Percentiles rank a stretch among this genome's conserved stretches.
Conservation (phyloP, 2,329 filamentous ascomycete species). For the Lomentospora prolificans region DNA sequence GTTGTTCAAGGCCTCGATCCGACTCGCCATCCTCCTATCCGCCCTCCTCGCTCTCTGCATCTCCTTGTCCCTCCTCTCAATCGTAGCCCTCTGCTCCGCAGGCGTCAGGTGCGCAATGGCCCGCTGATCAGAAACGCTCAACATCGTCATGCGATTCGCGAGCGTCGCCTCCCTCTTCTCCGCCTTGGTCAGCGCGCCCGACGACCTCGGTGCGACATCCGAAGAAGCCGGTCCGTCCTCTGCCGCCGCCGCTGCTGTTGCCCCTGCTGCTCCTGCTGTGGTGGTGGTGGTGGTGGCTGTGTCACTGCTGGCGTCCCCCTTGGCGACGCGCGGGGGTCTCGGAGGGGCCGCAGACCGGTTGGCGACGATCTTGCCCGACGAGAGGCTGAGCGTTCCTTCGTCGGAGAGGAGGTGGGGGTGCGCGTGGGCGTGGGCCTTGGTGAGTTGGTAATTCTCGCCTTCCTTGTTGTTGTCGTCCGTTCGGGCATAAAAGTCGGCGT, state of each 20-base stretch:
- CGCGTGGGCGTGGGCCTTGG: not conserved
- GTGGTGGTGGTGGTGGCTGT: not conserved
- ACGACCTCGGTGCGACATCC: not conserved
- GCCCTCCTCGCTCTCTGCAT: not conserved
- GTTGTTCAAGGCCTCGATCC: not conserved
- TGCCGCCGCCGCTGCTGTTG: too few species aligned
- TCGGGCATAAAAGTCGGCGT: conserved; percentile 29
- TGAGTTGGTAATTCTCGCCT: not conserved
- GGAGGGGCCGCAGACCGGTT: not conserved
- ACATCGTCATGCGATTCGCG: not conserved
- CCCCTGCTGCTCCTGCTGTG: not conserved
- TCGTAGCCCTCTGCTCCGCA: not conserved
- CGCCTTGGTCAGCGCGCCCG: not conserved
- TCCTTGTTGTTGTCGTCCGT: conserved; percentile 8
- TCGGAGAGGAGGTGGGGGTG: not conserved
- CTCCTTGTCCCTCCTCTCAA: not conserved
- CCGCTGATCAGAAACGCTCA: not conserved
- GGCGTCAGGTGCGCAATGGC: not conserved
- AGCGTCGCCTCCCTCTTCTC: not conserved
- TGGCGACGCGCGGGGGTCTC: not conserved
- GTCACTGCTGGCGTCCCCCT: not conserved
- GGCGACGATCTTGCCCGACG: not conserved
- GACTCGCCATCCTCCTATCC: not conserved
- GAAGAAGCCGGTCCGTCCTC: not conserved
- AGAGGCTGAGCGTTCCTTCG: not conserved